Evolutionary conservation across 768 basidiomycete genomes (phyloP).

Genomic region (Leucosporidium yakuticum): DNA sequence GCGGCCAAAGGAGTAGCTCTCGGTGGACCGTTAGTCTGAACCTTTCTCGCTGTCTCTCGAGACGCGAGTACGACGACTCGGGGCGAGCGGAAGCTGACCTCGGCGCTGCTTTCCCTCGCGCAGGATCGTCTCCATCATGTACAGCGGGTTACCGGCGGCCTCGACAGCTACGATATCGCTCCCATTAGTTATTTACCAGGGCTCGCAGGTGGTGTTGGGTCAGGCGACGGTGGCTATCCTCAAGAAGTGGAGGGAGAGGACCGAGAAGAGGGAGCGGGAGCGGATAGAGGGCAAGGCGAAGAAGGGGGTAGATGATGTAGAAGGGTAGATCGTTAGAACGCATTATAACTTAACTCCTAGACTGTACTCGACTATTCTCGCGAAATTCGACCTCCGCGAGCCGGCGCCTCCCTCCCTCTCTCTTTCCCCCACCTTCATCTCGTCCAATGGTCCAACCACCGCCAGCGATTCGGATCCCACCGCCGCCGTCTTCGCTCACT

Average conservation of each 20-base stretch:
- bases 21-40: constrained; percentile 15
- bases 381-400: too few species aligned
- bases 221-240: constrained; percentile 37
- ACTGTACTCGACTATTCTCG: too few species aligned
- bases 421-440: too few species aligned
- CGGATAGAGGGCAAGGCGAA: neutral
- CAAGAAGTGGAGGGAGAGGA: constrained; percentile 30
- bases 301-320: neutral
- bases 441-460: too few species aligned
- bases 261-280: constrained; percentile 3
- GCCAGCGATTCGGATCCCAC: too few species aligned
- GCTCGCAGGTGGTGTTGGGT: constrained; percentile 37
- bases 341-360: neutral
- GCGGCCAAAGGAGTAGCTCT: constrained; percentile 27
- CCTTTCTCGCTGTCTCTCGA: neutral
- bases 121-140: constrained; percentile 38
- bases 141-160: constrained; percentile 30
- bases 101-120: neutral
- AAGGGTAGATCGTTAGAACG: neutral
- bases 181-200: constrained; percentile 42
- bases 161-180: constrained; percentile 36
- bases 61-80: too few species aligned
- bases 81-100: neutral
- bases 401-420: too few species aligned
- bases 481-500: too few species aligned